Base-by-base conservation (phyloP, 345 rosid genomes). In the Angophora floribunda region DNA sequence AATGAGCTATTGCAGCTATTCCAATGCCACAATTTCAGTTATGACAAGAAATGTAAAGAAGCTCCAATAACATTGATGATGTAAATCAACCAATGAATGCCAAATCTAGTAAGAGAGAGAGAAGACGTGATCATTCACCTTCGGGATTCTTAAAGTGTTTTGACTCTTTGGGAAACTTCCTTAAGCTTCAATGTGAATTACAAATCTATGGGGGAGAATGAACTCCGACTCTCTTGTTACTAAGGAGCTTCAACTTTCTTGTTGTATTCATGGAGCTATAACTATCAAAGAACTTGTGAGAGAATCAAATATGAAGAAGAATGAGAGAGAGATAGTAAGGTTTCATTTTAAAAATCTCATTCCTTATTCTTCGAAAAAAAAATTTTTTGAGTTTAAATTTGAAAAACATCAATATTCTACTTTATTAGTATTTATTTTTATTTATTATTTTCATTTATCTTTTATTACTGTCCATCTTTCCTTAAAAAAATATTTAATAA, bases 101-200 rank as follows among this genome's bases (percentile, higher is more conserved):
- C 61, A 55, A 22, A 55, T 55, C 12, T 55, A 55, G 61, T 55
- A 22, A 55, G 61, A 22, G 61, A 55, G 61, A 55, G 61, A 55
- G 28, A 55, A 55, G 61, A 55, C 61, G 21, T 55, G 61, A 55
- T 22, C 61, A 55, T 55, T 55, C 28, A 21, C 28, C 28, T 22
- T 55, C 61, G 24, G 24, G 24, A 55, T 55, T 55, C 0, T 4
- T 0, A 55, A 55, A 22, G 61, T 22, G 61, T 55, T 55, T 55
- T 0, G 2, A 55, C 28, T 55, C 28, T 55, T 11, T 55, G 0
- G 0, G 0, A 8, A 55, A 22, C 61, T 55, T 55, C 0, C 0
- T 55, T 2, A 55, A 55, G 24, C 61, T 55, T 22, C 28, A 4
- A 55, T 8, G 28, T 55, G 61, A 55, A 55, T 55, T 55, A 55